Evolutionary conservation across 805 yeast genomes (phyloP).

Genomic region (Saccharomycopsis olivae): DNA sequence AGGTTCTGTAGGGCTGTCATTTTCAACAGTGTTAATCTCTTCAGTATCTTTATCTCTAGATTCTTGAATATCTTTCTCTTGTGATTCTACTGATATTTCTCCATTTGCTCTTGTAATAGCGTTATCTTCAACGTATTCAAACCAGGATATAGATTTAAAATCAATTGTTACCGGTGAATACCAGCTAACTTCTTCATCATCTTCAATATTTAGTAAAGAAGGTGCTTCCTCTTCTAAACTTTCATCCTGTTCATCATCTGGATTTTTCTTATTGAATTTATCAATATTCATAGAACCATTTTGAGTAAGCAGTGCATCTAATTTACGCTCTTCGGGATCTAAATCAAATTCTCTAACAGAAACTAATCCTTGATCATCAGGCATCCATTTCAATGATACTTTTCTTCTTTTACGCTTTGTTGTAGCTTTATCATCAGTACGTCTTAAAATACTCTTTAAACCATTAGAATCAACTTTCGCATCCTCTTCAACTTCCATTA

Average conservation of each 20-base stretch:
- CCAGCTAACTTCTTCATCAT: constrained; percentile 20
- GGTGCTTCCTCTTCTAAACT: no score
- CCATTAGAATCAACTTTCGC: constrained; percentile 10
- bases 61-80: constrained; percentile 21
- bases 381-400: constrained; percentile 14
- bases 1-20: constrained; percentile 21
- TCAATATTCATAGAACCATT: not conserved
- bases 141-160: constrained; percentile 16
- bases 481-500: constrained; percentile 15
- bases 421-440: constrained; percentile 11
- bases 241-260: not conserved
- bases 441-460: constrained; percentile 14
- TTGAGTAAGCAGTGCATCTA: not conserved
- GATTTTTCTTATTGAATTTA: constrained; percentile 1
- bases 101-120: constrained; percentile 24
- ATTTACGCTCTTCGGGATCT: constrained; percentile 15
- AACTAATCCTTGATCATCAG: constrained; percentile 5
- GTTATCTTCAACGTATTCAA: constrained; percentile 19
- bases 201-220: constrained; percentile 11
- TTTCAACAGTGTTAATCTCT: constrained; percentile 18
- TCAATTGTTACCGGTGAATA: constrained; percentile 19
- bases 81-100: constrained; percentile 19
- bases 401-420: constrained; percentile 17
- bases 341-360: constrained; percentile 12
- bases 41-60: constrained; percentile 21